Conservation (phyloP, 371 early-diverging fungal species). For the Chytridium lagenaria region DNA sequence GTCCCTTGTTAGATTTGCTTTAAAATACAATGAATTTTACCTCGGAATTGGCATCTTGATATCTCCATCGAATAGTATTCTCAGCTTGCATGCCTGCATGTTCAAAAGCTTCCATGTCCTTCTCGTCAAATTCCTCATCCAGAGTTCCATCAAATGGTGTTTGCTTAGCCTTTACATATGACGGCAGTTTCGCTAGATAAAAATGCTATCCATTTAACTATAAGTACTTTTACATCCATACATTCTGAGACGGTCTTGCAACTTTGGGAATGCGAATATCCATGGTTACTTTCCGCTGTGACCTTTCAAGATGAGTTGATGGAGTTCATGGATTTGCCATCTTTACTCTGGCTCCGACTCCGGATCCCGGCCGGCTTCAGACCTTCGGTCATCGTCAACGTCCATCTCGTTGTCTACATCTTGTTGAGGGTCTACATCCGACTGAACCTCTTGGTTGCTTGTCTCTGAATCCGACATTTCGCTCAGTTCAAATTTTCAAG, state of each 20-base stretch:
- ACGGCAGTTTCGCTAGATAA: constrained; percentile 74
- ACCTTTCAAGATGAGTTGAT: too few relatives aligned
- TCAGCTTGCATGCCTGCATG: constrained; percentile 64
- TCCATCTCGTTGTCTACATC: too few relatives aligned
- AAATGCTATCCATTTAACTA: constrained; percentile 19
- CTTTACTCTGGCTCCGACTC: too few relatives aligned
- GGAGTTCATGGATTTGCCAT: too few relatives aligned
- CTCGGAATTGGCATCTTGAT: constrained; percentile 43
- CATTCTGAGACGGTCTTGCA: background rate
- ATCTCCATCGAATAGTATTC: constrained; percentile 82
- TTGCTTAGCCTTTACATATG: constrained; percentile 72
- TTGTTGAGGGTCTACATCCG: too few relatives aligned
- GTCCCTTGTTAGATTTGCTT: background rate
- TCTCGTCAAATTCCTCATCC: constrained; percentile 62
- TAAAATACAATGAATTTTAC: constrained; percentile 1
- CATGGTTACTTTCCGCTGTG: too few relatives aligned
- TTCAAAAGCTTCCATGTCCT: constrained; percentile 35
- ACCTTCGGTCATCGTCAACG: too few relatives aligned
- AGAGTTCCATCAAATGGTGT: constrained; percentile 71
- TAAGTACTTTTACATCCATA: background rate
- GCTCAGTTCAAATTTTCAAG: too few relatives aligned
- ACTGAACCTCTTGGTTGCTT: too few relatives aligned
- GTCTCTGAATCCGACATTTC: too few relatives aligned
- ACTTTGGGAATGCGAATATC: background rate
- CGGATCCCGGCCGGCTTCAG: too few relatives aligned